Conservation (phyloP, 345 rosid genomes). For the Moricandia arvensis region DNA sequence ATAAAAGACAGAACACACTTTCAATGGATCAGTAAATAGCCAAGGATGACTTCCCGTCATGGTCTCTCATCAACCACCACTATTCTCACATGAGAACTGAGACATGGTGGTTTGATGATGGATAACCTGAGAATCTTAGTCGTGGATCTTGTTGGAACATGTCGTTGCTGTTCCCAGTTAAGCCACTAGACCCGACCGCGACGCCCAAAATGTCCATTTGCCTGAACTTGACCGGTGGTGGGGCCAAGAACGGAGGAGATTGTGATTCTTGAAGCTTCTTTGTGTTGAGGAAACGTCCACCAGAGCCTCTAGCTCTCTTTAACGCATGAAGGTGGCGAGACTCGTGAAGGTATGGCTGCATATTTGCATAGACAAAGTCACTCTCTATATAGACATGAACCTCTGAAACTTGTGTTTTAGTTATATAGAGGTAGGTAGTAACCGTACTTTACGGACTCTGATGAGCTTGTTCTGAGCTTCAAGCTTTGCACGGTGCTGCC, state of each 20-base stretch:
- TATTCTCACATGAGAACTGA: slow-evolving; percentile 38
- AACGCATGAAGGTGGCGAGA: slow-evolving; percentile 87
- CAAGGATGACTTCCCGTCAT: slow-evolving; percentile 87
- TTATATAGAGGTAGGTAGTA: not conserved
- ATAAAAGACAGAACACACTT: not conserved
- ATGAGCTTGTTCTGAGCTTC: slow-evolving; percentile 73
- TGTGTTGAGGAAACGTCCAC: slow-evolving; percentile 77
- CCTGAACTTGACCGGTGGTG: slow-evolving; percentile 20
- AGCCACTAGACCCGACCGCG: slow-evolving; percentile 39
- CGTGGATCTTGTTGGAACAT: slow-evolving; percentile 28
- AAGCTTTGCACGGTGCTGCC: slow-evolving; percentile 74
- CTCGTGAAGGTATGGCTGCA: slow-evolving; percentile 86
- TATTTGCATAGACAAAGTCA: not conserved
- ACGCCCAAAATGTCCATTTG: slow-evolving; percentile 12
- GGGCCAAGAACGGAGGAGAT: slow-evolving; percentile 25
- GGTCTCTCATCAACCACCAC: slow-evolving; percentile 22
- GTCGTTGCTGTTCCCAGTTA: slow-evolving; percentile 27
- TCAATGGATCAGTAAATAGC: slow-evolving; percentile 39
- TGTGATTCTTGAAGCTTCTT: slow-evolving; percentile 51
- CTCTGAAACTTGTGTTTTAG: not conserved
- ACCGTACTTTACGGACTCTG: slow-evolving; percentile 62
- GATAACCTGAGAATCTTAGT: slow-evolving; percentile 32
- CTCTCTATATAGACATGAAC: not conserved
- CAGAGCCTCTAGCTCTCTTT: slow-evolving; percentile 74
- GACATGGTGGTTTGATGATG: slow-evolving; percentile 37